phyloP scores from a whole-genome alignment of 2,329 filamentous ascomycete species.

The Diaporthe longicolla region DNA sequence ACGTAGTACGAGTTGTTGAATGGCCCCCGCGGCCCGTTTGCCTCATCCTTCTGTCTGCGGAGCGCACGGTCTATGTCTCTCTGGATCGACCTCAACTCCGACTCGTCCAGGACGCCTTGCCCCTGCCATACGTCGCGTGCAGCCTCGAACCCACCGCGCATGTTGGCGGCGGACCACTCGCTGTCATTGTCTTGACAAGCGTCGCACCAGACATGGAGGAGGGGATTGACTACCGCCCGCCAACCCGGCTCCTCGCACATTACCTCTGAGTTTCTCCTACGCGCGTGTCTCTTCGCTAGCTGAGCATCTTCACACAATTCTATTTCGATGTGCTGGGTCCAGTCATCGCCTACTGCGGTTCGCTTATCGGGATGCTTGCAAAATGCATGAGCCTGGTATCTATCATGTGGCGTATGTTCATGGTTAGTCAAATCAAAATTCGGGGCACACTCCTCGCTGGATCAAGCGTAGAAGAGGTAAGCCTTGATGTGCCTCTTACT shows the following conservation, averaged over 20 bases:
- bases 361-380: not conserved
- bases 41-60: too few relatives aligned
- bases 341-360: not conserved
- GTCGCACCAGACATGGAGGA: not conserved
- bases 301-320: not conserved
- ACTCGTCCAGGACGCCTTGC: not conserved
- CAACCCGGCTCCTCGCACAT: not conserved
- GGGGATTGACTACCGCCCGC: not conserved
- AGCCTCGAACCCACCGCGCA: not conserved
- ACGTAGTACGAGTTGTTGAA: conserved; percentile 5
- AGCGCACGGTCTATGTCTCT: not conserved
- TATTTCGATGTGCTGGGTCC: not conserved
- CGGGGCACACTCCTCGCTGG: too few relatives aligned
- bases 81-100: not conserved
- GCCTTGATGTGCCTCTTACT: not conserved
- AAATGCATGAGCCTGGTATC: not conserved
- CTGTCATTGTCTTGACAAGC: not conserved
- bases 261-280: accelerated
- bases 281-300: not conserved
- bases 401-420: not conserved
- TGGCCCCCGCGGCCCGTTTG: not conserved
- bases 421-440: not conserved
- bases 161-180: not conserved
- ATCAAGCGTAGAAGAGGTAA: not conserved
- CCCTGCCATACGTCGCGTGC: not conserved